A percentile compares a stretch with the other conserved stretches of the same genome.
phyloP scores from a whole-genome alignment of 345 rosid species.

The Noccaea bulbosa region DNA sequence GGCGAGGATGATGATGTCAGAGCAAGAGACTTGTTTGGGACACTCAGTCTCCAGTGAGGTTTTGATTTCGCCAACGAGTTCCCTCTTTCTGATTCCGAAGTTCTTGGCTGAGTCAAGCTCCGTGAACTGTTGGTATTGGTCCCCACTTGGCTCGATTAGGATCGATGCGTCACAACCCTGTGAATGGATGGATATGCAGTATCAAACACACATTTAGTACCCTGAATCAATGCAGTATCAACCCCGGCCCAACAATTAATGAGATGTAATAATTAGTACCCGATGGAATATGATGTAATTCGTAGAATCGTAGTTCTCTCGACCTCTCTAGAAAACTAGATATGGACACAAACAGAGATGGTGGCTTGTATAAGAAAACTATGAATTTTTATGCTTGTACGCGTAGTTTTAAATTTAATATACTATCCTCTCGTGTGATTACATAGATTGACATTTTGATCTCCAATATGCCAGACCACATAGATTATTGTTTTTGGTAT shows the following conservation, averaged over 20 bases:
- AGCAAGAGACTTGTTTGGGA: slow-evolving; percentile 52
- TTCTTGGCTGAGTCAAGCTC: slow-evolving; percentile 51
- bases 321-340: background rate
- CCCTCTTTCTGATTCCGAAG: slow-evolving; percentile 54
- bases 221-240: background rate
- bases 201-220: slow-evolving; percentile 6
- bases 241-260: background rate
- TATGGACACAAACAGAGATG: background rate
- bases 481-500: too few species aligned
- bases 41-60: slow-evolving; percentile 49
- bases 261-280: background rate
- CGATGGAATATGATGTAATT: background rate
- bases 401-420: background rate
- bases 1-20: slow-evolving; percentile 52
- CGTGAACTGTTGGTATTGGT: slow-evolving; percentile 23
- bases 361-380: too few species aligned
- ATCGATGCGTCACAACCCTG: slow-evolving; percentile 60
- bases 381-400: background rate
- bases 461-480: background rate
- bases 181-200: background rate
- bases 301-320: background rate
- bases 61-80: slow-evolving; percentile 43
- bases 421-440: too few species aligned
- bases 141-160: slow-evolving; percentile 44
- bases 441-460: background rate